Evolutionary conservation across 2,329 filamentous ascomycete species (phyloP).

Genomic region (Zymoseptoria tritici): DNA sequence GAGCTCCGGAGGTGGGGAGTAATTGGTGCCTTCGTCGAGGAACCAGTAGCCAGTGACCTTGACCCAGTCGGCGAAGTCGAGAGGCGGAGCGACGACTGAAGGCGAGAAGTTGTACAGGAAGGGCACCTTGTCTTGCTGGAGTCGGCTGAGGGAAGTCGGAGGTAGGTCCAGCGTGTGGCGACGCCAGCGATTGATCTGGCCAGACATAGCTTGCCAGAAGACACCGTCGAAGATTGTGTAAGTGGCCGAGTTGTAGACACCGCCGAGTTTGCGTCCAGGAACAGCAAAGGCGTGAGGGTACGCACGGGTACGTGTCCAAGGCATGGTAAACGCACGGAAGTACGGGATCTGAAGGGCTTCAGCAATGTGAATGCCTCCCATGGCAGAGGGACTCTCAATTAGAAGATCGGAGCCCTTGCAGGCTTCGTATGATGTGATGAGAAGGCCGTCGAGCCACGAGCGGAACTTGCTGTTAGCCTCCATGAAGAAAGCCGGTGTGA

Average conservation of each 20-base stretch:
- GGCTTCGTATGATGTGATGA: conserved; percentile 71
- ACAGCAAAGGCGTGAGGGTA: conserved; percentile 97
- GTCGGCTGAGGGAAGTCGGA: conserved; percentile 75
- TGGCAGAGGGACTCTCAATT: conserved; percentile 91
- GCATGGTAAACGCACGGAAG: conserved; percentile 97
- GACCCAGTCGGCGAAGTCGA: conserved; percentile 98
- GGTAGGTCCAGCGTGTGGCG: conserved; percentile 70
- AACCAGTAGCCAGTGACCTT: conserved; percentile 98
- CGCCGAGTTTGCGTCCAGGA: conserved; percentile 78
- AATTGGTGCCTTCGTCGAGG: conserved; percentile 66
- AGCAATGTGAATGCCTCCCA: conserved; percentile 96
- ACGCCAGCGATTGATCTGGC: conserved; percentile 89
- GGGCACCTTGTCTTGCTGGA: conserved; percentile 95
- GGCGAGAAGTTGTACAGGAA: conserved; percentile 98
- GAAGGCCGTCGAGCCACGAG: conserved; percentile 86
- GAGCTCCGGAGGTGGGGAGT: conserved; percentile 68
- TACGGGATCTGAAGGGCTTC: conserved; percentile 90
- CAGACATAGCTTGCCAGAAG: conserved; percentile 89
- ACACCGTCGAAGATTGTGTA: conserved; percentile 96
- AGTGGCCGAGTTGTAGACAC: conserved; percentile 87
- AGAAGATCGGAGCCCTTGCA: conserved; percentile 83
- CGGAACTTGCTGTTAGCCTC: conserved; percentile 85
- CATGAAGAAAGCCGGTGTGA: conserved; percentile 81
- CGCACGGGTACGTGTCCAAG: conserved; percentile 89
- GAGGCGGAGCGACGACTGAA: conserved; percentile 82